phyloP scores from a whole-genome alignment of 73 alveolate genomes.

The Symbiodinium natans region DNA sequence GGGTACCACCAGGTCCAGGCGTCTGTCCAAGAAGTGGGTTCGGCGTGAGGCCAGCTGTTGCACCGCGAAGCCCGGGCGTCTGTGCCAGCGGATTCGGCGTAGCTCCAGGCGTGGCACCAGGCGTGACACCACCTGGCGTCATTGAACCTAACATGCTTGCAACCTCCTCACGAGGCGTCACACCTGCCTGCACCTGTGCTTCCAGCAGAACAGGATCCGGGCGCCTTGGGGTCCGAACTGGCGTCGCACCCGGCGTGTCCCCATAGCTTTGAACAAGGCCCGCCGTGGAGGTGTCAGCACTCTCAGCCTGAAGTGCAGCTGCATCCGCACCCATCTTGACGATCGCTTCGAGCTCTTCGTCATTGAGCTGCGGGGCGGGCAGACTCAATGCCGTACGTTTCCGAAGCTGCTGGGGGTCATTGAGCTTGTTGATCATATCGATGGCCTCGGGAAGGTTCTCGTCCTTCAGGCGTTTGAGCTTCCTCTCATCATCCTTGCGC shows the following conservation, averaged over 20 bases:
- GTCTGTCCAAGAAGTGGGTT: slow-evolving; percentile 17
- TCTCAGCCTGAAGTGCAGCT: slow-evolving; percentile 43
- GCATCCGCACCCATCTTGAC: slow-evolving; percentile 92
- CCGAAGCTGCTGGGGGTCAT: slow-evolving; percentile 18
- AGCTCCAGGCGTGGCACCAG: slow-evolving; percentile 59
- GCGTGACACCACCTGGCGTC: slow-evolving; percentile 30
- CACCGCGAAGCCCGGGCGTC: slow-evolving; percentile 13
- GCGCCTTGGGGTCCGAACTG: slow-evolving; percentile 96
- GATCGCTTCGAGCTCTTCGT: slow-evolving; percentile 96
- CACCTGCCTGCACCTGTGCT: slow-evolving; percentile 94
- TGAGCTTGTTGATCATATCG: slow-evolving; percentile 96
- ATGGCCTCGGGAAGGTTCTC: slow-evolving; percentile 97
- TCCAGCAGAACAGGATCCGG: slow-evolving; percentile 95
- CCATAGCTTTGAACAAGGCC: slow-evolving; percentile 85
- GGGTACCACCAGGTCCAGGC: slow-evolving; percentile 6
- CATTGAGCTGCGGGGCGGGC: slow-evolving; percentile 96
- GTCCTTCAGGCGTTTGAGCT: slow-evolving; percentile 97
- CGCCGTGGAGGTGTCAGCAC: slow-evolving; percentile 66
- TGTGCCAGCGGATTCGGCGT: slow-evolving; percentile 51
- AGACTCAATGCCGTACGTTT: slow-evolving; percentile 84
- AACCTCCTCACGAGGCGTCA: slow-evolving; percentile 11
- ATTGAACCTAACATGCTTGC: not conserved
- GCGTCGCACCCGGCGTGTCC: slow-evolving; percentile 92
- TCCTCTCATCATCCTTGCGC: slow-evolving; percentile 97
- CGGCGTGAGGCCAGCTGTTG: not conserved